Evolutionary conservation across 176 grass and related monocot species (phyloP), one percentile per base, ranked within the genome.

Genomic region (Tillandsia fasciculata): DNA sequence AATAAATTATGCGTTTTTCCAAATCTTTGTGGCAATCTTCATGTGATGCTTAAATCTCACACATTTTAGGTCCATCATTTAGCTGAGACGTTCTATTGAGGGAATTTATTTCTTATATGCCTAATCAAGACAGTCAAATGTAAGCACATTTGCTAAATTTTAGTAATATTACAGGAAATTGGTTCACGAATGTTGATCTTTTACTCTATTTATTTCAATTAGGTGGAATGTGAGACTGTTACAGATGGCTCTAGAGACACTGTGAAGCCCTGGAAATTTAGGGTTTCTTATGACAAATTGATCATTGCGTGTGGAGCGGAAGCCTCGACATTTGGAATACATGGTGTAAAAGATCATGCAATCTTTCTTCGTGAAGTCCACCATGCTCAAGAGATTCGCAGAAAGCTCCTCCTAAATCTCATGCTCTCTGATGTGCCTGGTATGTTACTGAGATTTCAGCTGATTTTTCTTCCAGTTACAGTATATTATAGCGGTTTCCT

Each of bases 141-240:
- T 42, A 42, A 42, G 33, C 33, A 42, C 33, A 42, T 42, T 42
- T 42, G 3, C 33, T 42, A 42, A 42, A 42, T 7, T 42, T 33
- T 42, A 42, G 33, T 42, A 42, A 42, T 42, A 42, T 42, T 42
- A 7, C 33, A 6, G 33, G 33, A 42, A 42, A 42, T 42, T 33
- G 70, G 48, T 65, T 78, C 27, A 33, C 7, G 5, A 6, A 42
- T 42, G 33, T 42, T 42, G 3, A 8, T 71, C 3, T 74, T 64
- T 76, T 81, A 63, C 71, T 65, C 63, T 52, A 22, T 8, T 71
- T 72, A 77, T 68, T 71, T 51, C 13, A 10, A 73, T 59, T 76
- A 96, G 92, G 87, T 96, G 88, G 86, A 96, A 2, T 96, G 92
- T 49, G 92, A 96, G 74, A 86, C 89, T 49, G 81, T 92, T 66